Evolutionary conservation across 805 yeast species (phyloP).

Genomic region (Candida hispaniensis): DNA sequence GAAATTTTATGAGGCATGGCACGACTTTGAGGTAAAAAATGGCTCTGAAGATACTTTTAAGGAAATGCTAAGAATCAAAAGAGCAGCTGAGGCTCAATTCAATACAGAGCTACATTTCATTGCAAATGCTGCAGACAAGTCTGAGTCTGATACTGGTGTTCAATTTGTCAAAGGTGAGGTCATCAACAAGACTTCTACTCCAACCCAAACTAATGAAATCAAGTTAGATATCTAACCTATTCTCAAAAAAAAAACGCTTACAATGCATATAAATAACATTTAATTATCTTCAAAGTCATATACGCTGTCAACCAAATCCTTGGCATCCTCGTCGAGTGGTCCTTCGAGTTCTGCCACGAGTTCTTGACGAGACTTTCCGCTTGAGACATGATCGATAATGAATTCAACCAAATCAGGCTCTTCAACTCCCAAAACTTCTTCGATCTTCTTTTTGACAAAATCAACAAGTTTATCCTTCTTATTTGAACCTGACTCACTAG

Average conservation of each 20-base stretch:
- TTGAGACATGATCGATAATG: constrained; percentile 22
- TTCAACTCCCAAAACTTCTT: constrained; percentile 27
- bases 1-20: constrained; percentile 59
- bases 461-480: constrained; percentile 4
- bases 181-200: constrained; percentile 2
- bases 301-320: constrained; percentile 21
- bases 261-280: not conserved
- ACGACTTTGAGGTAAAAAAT: constrained; percentile 54
- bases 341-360: constrained; percentile 25
- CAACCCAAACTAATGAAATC: constrained; percentile 9
- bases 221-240: constrained; percentile 8
- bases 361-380: constrained; percentile 22
- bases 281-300: constrained; percentile 4
- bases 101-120: constrained; percentile 16
- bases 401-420: constrained; percentile 29
- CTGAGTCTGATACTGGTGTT: constrained; percentile 2
- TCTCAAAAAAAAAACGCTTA: not conserved
- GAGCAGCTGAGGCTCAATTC: constrained; percentile 31
- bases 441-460: constrained; percentile 18
- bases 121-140: constrained; percentile 14
- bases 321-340: constrained; percentile 38
- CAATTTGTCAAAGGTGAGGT: constrained; percentile 9
- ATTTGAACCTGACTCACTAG: no score
- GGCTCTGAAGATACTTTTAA: constrained; percentile 68
- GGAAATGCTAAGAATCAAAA: constrained; percentile 55